Percentiles rank a stretch among this genome's conserved stretches.
These are phyloP conservation scores for Lolium multiflorum DNA, from an alignment of 176 grass and related monocot species.

Conservation along the genomic window DNA sequence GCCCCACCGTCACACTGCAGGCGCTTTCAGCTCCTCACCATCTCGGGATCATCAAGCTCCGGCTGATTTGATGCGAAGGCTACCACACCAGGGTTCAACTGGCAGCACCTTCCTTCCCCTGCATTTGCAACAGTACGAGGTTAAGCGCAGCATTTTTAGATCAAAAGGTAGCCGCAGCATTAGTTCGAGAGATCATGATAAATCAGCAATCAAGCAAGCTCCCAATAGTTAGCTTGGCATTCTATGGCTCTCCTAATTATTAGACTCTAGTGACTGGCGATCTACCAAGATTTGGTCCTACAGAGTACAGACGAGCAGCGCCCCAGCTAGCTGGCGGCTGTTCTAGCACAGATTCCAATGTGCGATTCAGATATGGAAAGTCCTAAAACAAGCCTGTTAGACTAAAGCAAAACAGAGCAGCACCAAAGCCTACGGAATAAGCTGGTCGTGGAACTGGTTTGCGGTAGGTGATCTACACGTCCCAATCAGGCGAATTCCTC, in stretches of 20 bases:
- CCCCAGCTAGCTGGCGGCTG: not conserved
- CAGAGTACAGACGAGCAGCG: not conserved
- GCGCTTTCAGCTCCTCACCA: conserved; percentile 49
- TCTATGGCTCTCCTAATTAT: too few species aligned
- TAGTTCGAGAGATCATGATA: not conserved
- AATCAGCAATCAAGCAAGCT: conserved; percentile 18
- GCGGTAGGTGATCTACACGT: too few species aligned
- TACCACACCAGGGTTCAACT: not conserved
- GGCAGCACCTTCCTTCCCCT: conserved; percentile 28
- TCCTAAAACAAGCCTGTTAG: not conserved
- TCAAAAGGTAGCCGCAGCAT: conserved; percentile 24
- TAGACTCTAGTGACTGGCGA: not conserved
- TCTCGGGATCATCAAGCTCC: too few species aligned
- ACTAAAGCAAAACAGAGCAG: not conserved
- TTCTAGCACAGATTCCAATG: conserved; percentile 16
- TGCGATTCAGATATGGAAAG: conserved; percentile 25
- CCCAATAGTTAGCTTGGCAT: not conserved
- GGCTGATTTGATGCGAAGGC: not conserved
- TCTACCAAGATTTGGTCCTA: conserved; percentile 20
- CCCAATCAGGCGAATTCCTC: too few species aligned
- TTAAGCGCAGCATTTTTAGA: conserved; percentile 16
- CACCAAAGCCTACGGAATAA: too few species aligned
- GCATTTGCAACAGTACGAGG: conserved; percentile 17
- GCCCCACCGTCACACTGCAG: conserved; percentile 32
- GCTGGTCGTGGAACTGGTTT: too few species aligned